Evolutionary conservation across 306 rosid genomes (phyloP).

Genomic region (Amphicarpaea edgeworthii): DNA sequence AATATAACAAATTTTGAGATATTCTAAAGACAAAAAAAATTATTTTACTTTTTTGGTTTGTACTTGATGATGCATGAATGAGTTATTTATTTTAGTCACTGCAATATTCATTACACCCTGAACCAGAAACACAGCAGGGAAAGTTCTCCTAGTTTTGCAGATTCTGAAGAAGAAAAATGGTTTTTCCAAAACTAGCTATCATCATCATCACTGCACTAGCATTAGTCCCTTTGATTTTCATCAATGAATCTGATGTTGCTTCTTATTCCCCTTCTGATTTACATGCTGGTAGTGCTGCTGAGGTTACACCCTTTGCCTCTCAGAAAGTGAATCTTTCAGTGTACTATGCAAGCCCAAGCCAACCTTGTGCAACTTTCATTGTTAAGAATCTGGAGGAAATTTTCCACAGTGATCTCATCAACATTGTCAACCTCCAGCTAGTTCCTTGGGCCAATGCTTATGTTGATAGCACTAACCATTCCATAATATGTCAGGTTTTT

Average conservation of each 20-base stretch:
- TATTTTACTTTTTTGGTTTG: not conserved
- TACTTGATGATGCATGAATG: not conserved
- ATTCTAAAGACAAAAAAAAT: not conserved
- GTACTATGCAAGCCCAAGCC: constrained; percentile 54
- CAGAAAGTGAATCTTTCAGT: constrained; percentile 62
- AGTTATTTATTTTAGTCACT: not conserved
- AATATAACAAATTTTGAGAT: not conserved
- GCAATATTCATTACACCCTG: constrained; percentile 16
- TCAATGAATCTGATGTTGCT: constrained; percentile 37
- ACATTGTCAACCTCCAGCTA: constrained; percentile 58
- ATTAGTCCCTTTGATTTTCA: constrained; percentile 35
- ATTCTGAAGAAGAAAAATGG: constrained; percentile 39
- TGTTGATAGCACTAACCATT: constrained; percentile 41
- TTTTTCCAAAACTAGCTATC: constrained; percentile 21
- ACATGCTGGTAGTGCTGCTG: constrained; percentile 13
- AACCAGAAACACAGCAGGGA: not conserved
- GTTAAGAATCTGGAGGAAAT: constrained; percentile 50
- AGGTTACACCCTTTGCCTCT: constrained; percentile 1
- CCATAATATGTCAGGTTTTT: constrained; percentile 60
- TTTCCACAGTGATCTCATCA: constrained; percentile 54
- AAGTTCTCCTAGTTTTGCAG: constrained; percentile 30
- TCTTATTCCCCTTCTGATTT: constrained; percentile 19
- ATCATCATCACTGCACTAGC: constrained; percentile 17
- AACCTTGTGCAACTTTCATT: constrained; percentile 55
- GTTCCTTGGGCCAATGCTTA: constrained; percentile 59